A percentile compares a stretch with the other conserved stretches of the same genome.
Evolutionary conservation across 345 rosid genomes (phyloP).

Genomic region (Conringia planisiliqua): DNA sequence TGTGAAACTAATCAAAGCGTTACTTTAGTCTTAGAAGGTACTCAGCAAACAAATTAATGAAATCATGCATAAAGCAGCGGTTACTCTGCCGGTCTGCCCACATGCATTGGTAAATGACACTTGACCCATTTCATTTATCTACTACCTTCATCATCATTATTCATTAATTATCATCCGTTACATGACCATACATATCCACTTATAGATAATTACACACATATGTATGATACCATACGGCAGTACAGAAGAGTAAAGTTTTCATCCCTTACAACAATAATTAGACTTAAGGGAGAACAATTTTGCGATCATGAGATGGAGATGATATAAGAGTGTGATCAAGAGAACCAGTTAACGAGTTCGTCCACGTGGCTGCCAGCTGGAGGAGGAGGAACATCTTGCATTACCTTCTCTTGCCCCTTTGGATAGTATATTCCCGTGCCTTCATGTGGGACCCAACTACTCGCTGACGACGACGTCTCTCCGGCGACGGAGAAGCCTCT

Average conservation of each 20-base stretch:
- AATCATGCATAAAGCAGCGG: background rate
- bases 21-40: background rate
- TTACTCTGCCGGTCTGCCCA: too few species aligned
- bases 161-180: background rate
- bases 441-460: conserved; percentile 39
- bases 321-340: background rate
- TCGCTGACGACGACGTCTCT: conserved; percentile 20
- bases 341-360: conserved; percentile 36
- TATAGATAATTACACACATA: conserved; percentile 6
- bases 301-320: background rate
- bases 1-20: background rate
- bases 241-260: background rate
- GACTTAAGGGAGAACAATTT: background rate
- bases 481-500: conserved; percentile 25
- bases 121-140: background rate
- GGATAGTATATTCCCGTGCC: conserved; percentile 40
- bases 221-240: background rate
- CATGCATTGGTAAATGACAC: background rate
- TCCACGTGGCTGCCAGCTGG: conserved; percentile 32
- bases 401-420: conserved; percentile 41
- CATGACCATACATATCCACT: background rate
- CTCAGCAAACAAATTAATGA: background rate
- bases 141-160: background rate
- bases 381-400: conserved; percentile 40
- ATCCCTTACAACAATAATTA: background rate